Percentiles rank a stretch among this genome's conserved stretches.
These are phyloP conservation scores for button mushroom (Agaricus bisporus) DNA, from an alignment of 768 basidiomycete genomes.

Conservation along the genomic window DNA sequence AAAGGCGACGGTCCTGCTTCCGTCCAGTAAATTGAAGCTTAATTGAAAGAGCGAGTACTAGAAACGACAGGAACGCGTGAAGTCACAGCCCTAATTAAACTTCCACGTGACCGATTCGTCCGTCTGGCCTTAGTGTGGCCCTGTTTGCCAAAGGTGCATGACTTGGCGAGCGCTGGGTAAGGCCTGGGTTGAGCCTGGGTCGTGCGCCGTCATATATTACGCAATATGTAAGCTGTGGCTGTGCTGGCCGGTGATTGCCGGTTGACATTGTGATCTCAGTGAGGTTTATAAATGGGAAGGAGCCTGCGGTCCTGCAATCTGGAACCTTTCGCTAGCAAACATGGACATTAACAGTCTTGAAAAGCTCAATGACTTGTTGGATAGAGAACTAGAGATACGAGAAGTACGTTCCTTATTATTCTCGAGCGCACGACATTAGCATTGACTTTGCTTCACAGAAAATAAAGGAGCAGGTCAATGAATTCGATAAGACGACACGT, in stretches of 20 bases:
- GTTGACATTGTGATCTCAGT: no score
- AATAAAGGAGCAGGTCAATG: slow-evolving; percentile 71
- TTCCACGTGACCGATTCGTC: no score
- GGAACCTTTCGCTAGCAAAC: not conserved
- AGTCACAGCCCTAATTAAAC: not conserved
- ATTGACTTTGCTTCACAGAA: slow-evolving; percentile 38
- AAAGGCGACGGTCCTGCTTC: not conserved
- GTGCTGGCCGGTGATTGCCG: no score
- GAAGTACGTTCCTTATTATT: slow-evolving; percentile 39
- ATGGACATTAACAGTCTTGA: slow-evolving; percentile 59
- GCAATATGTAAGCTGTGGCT: no score
- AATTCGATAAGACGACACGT: slow-evolving; percentile 71
- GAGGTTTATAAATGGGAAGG: no score
- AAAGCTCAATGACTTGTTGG: slow-evolving; percentile 51
- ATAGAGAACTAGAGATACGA: slow-evolving; percentile 55
- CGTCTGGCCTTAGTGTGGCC: no score
- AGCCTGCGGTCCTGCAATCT: no score
- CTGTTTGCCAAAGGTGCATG: no score
- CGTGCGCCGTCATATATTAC: no score
- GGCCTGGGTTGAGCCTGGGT: no score
- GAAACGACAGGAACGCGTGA: not conserved
- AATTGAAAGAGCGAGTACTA: not conserved
- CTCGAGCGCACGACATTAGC: not conserved
- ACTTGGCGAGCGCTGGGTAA: no score
- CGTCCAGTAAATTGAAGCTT: not conserved